Conservation (phyloP, 2,329 filamentous ascomycete species). For the Fusarium cicatricum region DNA sequence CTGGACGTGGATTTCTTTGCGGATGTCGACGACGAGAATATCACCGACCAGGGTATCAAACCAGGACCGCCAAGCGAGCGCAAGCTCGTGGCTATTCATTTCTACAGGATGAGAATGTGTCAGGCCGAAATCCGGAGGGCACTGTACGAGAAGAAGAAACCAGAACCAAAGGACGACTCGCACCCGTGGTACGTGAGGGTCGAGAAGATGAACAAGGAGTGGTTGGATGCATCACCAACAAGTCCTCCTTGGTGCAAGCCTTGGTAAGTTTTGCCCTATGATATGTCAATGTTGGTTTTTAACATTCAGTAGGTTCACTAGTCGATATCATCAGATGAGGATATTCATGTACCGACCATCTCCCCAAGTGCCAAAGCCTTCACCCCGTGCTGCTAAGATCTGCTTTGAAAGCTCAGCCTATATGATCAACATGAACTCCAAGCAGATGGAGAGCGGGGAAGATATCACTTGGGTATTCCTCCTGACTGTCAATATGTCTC, state of each 20-base stretch:
- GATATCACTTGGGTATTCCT: slow-evolving; percentile 96
- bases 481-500: slow-evolving; percentile 85
- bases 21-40: slow-evolving; percentile 81
- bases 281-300: slow-evolving; percentile 2
- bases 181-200: slow-evolving; percentile 90
- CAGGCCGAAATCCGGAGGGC: slow-evolving; percentile 88
- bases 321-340: slow-evolving; percentile 85
- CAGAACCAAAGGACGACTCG: slow-evolving; percentile 77
- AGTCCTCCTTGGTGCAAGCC: slow-evolving; percentile 76
- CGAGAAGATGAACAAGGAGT: slow-evolving; percentile 78
- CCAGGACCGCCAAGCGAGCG: slow-evolving; percentile 77
- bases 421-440: slow-evolving; percentile 82
- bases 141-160: slow-evolving; percentile 84
- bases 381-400: slow-evolving; percentile 76
- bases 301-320: slow-evolving; percentile 61
- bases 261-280: slow-evolving; percentile 68
- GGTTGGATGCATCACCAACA: slow-evolving; percentile 79
- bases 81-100: slow-evolving; percentile 91
- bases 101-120: slow-evolving; percentile 87
- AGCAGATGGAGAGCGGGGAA: slow-evolving; percentile 77
- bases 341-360: slow-evolving; percentile 90
- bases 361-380: slow-evolving; percentile 89
- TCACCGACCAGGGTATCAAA: slow-evolving; percentile 78
- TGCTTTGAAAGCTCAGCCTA: slow-evolving; percentile 86
- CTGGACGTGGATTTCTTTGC: slow-evolving; percentile 89